Conservation (phyloP, 192 early-diverging fungal species). For the Dimargaris xerosporica region DNA sequence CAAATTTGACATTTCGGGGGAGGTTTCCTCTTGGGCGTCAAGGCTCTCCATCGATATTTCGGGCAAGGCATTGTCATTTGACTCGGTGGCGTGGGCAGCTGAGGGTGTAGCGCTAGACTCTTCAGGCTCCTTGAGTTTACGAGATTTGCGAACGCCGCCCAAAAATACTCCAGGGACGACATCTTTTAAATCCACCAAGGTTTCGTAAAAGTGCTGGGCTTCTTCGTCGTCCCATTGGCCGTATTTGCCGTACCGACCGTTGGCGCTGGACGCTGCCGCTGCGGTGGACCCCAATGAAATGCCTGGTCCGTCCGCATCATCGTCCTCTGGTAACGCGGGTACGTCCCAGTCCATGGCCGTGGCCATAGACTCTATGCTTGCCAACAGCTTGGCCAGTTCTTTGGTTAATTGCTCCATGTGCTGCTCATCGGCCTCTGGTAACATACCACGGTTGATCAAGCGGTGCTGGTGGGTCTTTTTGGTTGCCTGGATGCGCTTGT, state of each 20-base stretch:
- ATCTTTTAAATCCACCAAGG: slow-evolving; percentile 58
- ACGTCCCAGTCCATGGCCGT: slow-evolving; percentile 56
- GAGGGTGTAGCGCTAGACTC: too few species aligned
- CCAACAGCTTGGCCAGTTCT: slow-evolving; percentile 19
- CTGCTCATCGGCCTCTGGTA: slow-evolving; percentile 47
- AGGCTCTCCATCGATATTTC: too few species aligned
- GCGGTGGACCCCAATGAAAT: too few species aligned
- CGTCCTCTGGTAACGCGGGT: slow-evolving; percentile 64
- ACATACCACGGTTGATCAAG: slow-evolving; percentile 62
- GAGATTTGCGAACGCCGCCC: too few species aligned
- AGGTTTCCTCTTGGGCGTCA: too few species aligned
- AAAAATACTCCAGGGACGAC: slow-evolving; percentile 77
- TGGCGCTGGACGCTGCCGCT: background rate
- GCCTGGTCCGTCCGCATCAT: slow-evolving; percentile 14
- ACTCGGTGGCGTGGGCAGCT: too few species aligned
- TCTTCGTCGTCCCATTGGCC: slow-evolving; percentile 93
- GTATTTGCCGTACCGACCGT: slow-evolving; percentile 14
- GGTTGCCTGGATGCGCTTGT: slow-evolving; percentile 48
- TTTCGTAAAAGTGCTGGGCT: slow-evolving; percentile 76
- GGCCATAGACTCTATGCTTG: slow-evolving; percentile 36
- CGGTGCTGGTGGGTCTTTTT: slow-evolving; percentile 64
- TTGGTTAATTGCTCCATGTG: slow-evolving; percentile 18
- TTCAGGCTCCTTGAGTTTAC: too few species aligned
- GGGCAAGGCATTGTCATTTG: background rate
- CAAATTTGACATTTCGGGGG: too few species aligned